Base-by-base conservation (phyloP, 164 flowering plant species). In the Paratinospora sagittata region DNA sequence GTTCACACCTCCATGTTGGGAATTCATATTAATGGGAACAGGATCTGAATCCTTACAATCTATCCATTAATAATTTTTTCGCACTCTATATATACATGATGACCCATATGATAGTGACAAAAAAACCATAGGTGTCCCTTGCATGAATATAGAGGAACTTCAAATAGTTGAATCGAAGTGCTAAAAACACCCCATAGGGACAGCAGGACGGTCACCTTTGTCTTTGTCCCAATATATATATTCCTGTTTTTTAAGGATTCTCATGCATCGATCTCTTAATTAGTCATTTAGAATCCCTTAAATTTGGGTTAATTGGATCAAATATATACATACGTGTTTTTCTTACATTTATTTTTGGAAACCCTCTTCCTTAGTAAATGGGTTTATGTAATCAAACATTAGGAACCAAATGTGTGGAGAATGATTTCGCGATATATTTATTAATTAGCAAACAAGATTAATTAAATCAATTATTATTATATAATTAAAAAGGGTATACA, bases 61-160 rank as follows among this genome's bases (percentile, higher is more conserved):
- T 1, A 23, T 58, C 63, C 60, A 21, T 41, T 43, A 9, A 10
- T 19, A 63, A 41, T 37, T 30, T 9, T 21, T 27, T 43, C 30
- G 12, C 43, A 19, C 47, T 3, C 19, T 30, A 1, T 30, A 30
- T 30, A 30, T 30, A 30, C 34, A 30, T 1, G 34, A 30, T 30
- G 34, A 4, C 39, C 21, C n/a, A 43, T n/a, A 39, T 58, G 49
- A 62, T 74, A 64, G 47, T 33, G 77, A 69, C 67, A 64, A 65
- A 63, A 63, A 17, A 9, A 49, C 67, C 41, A 55, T 21, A 55
- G 24, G 24, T 55, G 61, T 55, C 60, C 52, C 64, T 64, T 74
- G 69, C 69, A 64, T 37, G 37, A 65, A 74, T 49, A 55, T 37
- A 21, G 27, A 19, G 62, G 27, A 49, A 63, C 11, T 66, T 57